phyloP scores from a whole-genome alignment of 1,284 basidiomycete genomes.

The Moesziomyces parantarcticus region DNA sequence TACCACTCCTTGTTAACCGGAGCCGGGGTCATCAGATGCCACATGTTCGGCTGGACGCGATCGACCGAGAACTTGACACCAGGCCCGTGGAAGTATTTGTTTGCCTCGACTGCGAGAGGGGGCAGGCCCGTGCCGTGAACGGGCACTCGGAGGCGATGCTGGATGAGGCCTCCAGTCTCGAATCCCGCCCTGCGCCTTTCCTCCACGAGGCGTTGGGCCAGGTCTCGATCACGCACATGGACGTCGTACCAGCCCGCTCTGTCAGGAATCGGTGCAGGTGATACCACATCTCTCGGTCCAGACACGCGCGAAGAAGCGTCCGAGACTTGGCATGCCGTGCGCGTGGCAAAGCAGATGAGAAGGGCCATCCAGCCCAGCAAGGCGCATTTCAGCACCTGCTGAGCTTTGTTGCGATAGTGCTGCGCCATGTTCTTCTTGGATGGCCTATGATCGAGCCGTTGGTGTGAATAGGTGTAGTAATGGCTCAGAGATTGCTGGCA shows the following conservation, averaged over 20 bases:
- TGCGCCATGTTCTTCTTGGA: too few relatives aligned
- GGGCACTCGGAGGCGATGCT: neutral
- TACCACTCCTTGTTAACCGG: conserved; percentile 4
- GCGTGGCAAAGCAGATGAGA: too few relatives aligned
- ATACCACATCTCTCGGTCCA: neutral
- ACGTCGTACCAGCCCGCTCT: neutral
- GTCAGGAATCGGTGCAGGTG: neutral
- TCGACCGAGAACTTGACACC: neutral
- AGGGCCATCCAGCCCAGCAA: too few relatives aligned
- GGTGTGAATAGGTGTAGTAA: too few relatives aligned
- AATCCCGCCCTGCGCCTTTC: neutral
- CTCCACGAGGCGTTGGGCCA: neutral
- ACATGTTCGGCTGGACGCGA: neutral
- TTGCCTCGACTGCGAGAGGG: neutral
- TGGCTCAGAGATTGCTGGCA: too few relatives aligned
- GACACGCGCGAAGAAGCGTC: neutral
- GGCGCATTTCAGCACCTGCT: too few relatives aligned
- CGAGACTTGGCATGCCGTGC: neutral
- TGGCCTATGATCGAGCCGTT: too few relatives aligned
- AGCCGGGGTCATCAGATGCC: conserved; percentile 11
- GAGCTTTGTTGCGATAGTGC: too few relatives aligned
- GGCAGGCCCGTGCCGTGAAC: neutral
- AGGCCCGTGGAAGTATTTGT: neutral
- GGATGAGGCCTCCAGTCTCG: neutral
- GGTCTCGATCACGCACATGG: neutral